phyloP scores from a whole-genome alignment of 2,329 filamentous ascomycete genomes.

The Neobulgaria alba region DNA sequence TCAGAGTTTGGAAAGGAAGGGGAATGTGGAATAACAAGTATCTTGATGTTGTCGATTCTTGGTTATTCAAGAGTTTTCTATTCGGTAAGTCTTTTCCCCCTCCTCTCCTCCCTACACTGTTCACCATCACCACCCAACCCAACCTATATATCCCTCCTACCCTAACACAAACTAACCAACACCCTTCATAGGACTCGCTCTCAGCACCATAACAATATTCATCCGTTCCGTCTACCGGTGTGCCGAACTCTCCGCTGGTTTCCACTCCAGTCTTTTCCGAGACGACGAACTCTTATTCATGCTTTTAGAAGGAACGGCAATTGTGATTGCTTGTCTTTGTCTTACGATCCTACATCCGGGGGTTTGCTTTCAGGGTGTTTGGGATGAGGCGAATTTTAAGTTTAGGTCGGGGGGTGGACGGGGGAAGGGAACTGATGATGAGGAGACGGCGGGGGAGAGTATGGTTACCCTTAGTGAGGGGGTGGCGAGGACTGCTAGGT shows the following conservation, averaged over 20 bases:
- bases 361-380: slow-evolving; percentile 12
- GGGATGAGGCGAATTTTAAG: slow-evolving; percentile 13
- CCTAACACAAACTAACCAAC: background rate
- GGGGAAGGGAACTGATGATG: background rate
- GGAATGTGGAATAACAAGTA: slow-evolving; percentile 16
- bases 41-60: slow-evolving; percentile 11
- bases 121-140: too few species aligned
- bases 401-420: slow-evolving; percentile 3
- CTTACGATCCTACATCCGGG: slow-evolving; percentile 30
- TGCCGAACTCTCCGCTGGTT: slow-evolving; percentile 48
- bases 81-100: slow-evolving; percentile 32
- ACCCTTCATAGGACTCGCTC: slow-evolving; percentile 26
- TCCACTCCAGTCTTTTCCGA: slow-evolving; percentile 41
- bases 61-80: slow-evolving; percentile 38
- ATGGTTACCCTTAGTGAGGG: background rate
- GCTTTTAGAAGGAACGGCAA: slow-evolving; percentile 35
- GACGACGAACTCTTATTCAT: slow-evolving; percentile 38
- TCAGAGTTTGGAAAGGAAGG: slow-evolving; percentile 11
- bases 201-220: slow-evolving; percentile 47
- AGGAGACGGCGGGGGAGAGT: background rate
- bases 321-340: slow-evolving; percentile 25
- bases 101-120: too few species aligned
- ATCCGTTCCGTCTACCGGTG: slow-evolving; percentile 50
- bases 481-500: too few species aligned
- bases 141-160: slow-evolving; percentile 29